phyloP scores from a whole-genome alignment of 2,329 filamentous ascomycete species.

The Diaporthe longicolla region DNA sequence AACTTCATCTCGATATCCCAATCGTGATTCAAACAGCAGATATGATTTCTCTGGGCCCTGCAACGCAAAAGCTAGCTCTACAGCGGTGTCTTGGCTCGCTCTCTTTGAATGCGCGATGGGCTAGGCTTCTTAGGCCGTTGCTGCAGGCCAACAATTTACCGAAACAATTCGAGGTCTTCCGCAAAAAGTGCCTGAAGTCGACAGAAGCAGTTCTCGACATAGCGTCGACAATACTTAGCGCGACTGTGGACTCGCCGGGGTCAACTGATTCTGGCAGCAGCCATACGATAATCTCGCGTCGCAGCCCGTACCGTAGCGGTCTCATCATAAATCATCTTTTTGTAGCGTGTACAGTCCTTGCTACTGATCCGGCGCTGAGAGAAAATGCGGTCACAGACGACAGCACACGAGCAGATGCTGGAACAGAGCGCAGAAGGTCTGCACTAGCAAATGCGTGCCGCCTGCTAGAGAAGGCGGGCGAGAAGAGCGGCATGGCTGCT shows the following conservation, averaged over 20 bases:
- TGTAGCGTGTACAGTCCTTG: conserved; percentile 43
- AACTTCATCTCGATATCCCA: conserved; percentile 32
- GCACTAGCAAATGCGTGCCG: conserved; percentile 43
- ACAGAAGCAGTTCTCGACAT: conserved; percentile 38
- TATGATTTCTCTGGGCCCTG: neutral
- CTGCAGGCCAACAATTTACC: conserved; percentile 36
- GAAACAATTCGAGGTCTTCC: conserved; percentile 30
- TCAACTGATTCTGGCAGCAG: neutral
- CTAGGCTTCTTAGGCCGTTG: conserved; percentile 36
- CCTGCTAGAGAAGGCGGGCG: conserved; percentile 41
- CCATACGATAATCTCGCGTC: neutral
- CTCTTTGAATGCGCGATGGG: conserved; percentile 33
- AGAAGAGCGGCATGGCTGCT: conserved; percentile 42
- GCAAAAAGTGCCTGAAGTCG: conserved; percentile 34
- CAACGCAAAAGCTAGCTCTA: conserved; percentile 5
- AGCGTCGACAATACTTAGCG: conserved; percentile 31
- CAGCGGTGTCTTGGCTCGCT: conserved; percentile 32
- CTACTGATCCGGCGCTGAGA: conserved; percentile 39
- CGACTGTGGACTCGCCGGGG: conserved; percentile 25
- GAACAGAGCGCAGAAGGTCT: conserved; percentile 37
- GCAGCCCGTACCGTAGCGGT: conserved; percentile 36
- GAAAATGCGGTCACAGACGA: neutral
- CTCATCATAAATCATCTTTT: conserved; percentile 40
- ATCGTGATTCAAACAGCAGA: neutral
- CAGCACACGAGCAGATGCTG: neutral